A percentile compares a stretch with the other conserved stretches of the same genome.
Evolutionary conservation across 1,284 basidiomycete species (phyloP).

Genomic region (Chalciporus sp.): DNA sequence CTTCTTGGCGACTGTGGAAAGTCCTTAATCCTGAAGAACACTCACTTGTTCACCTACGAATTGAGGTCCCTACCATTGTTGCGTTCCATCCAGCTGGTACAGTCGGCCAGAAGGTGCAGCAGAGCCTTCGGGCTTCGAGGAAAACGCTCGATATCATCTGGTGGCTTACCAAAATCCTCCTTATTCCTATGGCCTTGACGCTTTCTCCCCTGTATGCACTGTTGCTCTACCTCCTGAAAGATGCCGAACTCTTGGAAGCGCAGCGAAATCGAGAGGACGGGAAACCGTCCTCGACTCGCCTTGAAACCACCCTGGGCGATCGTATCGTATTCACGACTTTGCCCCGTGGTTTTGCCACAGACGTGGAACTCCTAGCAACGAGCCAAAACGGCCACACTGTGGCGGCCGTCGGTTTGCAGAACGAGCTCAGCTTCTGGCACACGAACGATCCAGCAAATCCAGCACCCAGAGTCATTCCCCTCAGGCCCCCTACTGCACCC

Average conservation of each 20-base stretch:
- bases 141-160: conserved; percentile 57
- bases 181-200: conserved; percentile 83
- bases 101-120: conserved; percentile 30
- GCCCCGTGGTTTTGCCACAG: conserved; percentile 75
- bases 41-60: conserved; percentile 73
- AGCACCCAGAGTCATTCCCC: not conserved
- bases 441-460: conserved; percentile 37
- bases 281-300: conserved; percentile 37
- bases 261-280: conserved; percentile 66
- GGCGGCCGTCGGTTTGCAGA: conserved; percentile 75
- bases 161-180: conserved; percentile 81
- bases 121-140: conserved; percentile 47
- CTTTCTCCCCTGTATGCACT: conserved; percentile 77
- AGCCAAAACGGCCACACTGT: conserved; percentile 66
- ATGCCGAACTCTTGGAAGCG: conserved; percentile 87
- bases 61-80: conserved; percentile 80
- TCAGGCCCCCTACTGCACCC: conserved; percentile 41
- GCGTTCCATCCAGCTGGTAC: conserved; percentile 54
- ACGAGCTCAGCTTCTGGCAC: conserved; percentile 75
- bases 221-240: conserved; percentile 88
- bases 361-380: conserved; percentile 79
- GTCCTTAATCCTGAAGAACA: conserved; percentile 76
- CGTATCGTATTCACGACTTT: conserved; percentile 67
- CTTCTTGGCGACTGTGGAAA: conserved; percentile 78
- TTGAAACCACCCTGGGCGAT: conserved; percentile 44